Base-by-base conservation (phyloP, 345 rosid genomes). In the Ricinus communis region DNA sequence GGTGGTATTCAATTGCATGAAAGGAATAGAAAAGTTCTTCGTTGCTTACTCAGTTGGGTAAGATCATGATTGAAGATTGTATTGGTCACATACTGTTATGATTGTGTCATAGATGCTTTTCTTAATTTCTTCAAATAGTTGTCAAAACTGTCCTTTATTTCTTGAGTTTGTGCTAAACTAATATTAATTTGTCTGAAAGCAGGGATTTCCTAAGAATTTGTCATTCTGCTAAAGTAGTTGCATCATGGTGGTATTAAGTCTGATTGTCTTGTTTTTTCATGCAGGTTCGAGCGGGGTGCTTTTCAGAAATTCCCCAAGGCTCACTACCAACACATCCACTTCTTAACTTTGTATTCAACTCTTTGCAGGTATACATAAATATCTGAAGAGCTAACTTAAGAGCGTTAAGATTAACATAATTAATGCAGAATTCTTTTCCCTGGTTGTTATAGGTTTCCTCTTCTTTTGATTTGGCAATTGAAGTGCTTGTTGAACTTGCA, bases 31-130 rank as follows among this genome's bases (percentile, higher is more conserved):
- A 93, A 91, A 76, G 82, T 93, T 77, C 83, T 91, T 61, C 97
- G 97, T 22, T 94, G 98, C 82, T 84, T 94, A 69, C 76, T 94
- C 67, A 94, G 98, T 79, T 94, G 98, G 98, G 98, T 94, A 91
- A 83, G 91, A 71, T 60, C 51, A 62, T 70, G 63, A 45, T 76
- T 73, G 49, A 22, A 43, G 65, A 2, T 28, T 40, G 56, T 27
- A 7, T 55, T 38, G 5, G 15, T 51, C 41, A 65, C 54, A 43
- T 27, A 8, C 43, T 40, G 1, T 31, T 62, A 14, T 12, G 18
- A 11, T 27, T 50, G 51, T 31, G 19, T 47, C 49, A 9, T 54
- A 8, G 25, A 66, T 22, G 62, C 11, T 50, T 6, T 10, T 36
- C 43, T 27, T n/a, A 2, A 6, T 56, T 21, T 19, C 57, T 27